These are phyloP conservation scores for Penicillium manginii DNA, from an alignment of 495 filamentous ascomycete genomes.

Conservation along the genomic window DNA sequence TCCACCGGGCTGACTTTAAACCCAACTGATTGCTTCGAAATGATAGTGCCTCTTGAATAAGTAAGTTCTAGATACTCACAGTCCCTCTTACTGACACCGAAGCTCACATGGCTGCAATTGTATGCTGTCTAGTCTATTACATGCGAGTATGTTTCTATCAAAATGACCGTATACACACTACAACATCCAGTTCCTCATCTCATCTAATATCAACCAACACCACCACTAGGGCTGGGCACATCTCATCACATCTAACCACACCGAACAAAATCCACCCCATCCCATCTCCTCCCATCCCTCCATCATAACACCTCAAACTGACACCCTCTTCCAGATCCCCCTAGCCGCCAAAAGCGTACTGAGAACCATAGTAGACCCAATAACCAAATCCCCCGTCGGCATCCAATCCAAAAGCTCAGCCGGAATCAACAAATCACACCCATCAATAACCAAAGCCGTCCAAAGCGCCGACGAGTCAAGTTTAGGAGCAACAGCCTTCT, in stretches of 20 bases:
- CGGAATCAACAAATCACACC: slow-evolving; percentile 61
- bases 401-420: slow-evolving; percentile 60
- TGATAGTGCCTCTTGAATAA: no score
- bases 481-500: slow-evolving; percentile 1
- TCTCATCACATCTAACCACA: slow-evolving; percentile 20
- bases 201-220: no score
- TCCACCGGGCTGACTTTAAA: no score
- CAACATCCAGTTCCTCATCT: no score
- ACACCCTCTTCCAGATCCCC: slow-evolving; percentile 56
- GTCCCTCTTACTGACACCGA: no score
- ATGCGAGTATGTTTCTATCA: no score
- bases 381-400: slow-evolving; percentile 40
- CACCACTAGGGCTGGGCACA: no score
- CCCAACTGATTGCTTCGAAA: no score
- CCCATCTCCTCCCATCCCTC: not conserved
- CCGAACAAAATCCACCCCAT: slow-evolving; percentile 21
- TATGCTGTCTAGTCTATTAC: no score
- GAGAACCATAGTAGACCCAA: slow-evolving; percentile 56
- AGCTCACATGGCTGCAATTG: no score
- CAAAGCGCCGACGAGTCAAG: slow-evolving; percentile 18
- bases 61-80: no score
- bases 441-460: slow-evolving; percentile 52
- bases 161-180: not conserved
- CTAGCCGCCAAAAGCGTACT: slow-evolving; percentile 60
- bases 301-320: not conserved